Percentiles rank a stretch among this genome's conserved stretches.
These are phyloP conservation scores for Aspergillus sp. DNA, from an alignment of 2,329 filamentous ascomycete genomes.

Conservation along the genomic window DNA sequence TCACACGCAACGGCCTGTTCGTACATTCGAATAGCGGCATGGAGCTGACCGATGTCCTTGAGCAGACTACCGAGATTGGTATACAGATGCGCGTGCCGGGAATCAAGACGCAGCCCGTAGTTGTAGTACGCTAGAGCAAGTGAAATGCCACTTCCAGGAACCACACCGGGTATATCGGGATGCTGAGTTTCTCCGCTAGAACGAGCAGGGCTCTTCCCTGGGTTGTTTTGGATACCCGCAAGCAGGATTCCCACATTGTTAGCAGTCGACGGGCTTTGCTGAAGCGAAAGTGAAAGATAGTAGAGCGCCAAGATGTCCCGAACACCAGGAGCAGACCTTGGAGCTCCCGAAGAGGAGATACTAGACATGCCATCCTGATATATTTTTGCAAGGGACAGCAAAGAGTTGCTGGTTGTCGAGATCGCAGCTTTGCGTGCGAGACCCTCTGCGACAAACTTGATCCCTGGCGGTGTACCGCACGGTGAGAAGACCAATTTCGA, in stretches of 20 bases:
- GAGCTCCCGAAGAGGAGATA: conserved; percentile 50
- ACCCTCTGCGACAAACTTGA: conserved; percentile 64
- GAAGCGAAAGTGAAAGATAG: conserved; percentile 87
- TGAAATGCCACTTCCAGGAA: conserved; percentile 77
- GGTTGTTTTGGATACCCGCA: conserved; percentile 79
- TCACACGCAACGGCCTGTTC: conserved; percentile 90
- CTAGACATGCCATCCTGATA: conserved; percentile 93
- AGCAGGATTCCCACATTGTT: conserved; percentile 97
- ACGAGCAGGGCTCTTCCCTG: conserved; percentile 31
- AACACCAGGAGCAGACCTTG: conserved; percentile 65
- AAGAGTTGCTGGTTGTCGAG: conserved; percentile 89
- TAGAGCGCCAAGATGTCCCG: conserved; percentile 91
- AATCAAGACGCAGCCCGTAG: conserved; percentile 80
- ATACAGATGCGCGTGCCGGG: conserved; percentile 88
- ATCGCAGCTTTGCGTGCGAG: conserved; percentile 71
- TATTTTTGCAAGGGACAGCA: conserved; percentile 92
- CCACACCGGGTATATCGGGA: conserved; percentile 64
- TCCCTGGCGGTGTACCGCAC: conserved; percentile 70
- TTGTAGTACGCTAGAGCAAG: conserved; percentile 91
- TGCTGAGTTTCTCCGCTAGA: conserved; percentile 34
- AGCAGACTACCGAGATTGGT: conserved; percentile 92
- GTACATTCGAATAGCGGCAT: conserved; percentile 93
- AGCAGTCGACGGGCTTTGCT: conserved; percentile 92
- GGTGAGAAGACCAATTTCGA: conserved; percentile 74
- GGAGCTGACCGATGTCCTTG: conserved; percentile 91